Evolutionary conservation across 257 asterid genomes (phyloP), one percentile per base, ranked within the genome.

Genomic region (Jacaranda copaia): DNA sequence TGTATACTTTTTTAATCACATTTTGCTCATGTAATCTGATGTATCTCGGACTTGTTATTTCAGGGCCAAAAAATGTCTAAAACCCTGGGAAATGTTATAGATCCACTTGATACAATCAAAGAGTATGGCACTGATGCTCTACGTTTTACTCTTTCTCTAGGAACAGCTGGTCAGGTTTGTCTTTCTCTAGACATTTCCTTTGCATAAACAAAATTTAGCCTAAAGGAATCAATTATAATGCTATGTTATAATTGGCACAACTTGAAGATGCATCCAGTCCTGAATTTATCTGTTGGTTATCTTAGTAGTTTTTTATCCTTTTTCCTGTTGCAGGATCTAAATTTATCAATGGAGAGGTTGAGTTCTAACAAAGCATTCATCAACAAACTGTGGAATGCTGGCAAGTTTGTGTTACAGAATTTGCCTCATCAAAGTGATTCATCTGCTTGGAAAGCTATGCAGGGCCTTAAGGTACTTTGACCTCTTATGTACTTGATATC

Each of bases 51-150:
- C 74, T 77, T 68, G 69, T 78, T 77, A 61, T 85, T 84, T 78
- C 89, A 95, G 98, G 99, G 99, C 3, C 88, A 98, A 65, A 95
- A 95, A 87, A 95, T 95, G 99, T 95, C 99, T 43, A 95, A 95
- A 84, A 85, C 99, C 25, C 85, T 95, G 56, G 99, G 99, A 56
- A 95, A 95, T 84, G 98, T 91, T 74, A 84, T 91, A 73, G 96
- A 95, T 87, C 99, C 98, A 61, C 88, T 93, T 51, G 97, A 95
- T 81, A 91, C 94, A 43, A 89, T 95, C 85, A 85, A 78, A 73
- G 98, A 93, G 64, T 95, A 89, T 79, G 99, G 99, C 32, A 95
- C 96, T 2, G 99, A 95, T 91, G 97, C 99, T 85, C 82, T 95
- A 74, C 91, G 98, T 61, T 95, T 92, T 87, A 90, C 98, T 66